These are phyloP conservation scores for Cryptococcus neoformans DNA, from an alignment of 1,284 basidiomycete species.

Conservation along the genomic window DNA sequence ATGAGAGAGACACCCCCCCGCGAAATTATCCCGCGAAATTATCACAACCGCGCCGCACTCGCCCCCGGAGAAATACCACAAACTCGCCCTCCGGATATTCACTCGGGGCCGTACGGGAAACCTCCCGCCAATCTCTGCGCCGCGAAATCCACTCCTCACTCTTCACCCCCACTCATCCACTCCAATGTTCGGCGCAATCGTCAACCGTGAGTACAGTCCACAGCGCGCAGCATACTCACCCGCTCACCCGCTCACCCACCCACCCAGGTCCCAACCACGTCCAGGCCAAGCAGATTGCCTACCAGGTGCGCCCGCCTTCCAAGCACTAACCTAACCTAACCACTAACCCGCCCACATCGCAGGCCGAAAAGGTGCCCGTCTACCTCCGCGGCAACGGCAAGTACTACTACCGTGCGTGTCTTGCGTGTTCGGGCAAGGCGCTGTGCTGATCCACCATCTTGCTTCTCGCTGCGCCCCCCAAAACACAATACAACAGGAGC, in stretches of 20 bases:
- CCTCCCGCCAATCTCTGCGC: not conserved
- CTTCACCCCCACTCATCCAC: slow-evolving; percentile 3
- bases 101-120: not conserved
- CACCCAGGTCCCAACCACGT: slow-evolving; percentile 34
- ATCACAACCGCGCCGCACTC: not conserved
- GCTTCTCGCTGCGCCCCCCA: too few species aligned
- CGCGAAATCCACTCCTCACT: not conserved
- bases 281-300: slow-evolving; percentile 41
- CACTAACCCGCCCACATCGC: slow-evolving; percentile 7
- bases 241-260: slow-evolving; percentile 10
- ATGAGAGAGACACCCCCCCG: not conserved
- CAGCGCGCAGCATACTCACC: too few species aligned
- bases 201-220: slow-evolving; percentile 41
- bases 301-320: slow-evolving; percentile 43
- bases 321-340: too few species aligned
- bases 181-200: slow-evolving; percentile 19
- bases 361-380: slow-evolving; percentile 34
- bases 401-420: slow-evolving; percentile 44
- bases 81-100: not conserved
- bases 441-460: not conserved
- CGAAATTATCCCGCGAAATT: slow-evolving; percentile 13
- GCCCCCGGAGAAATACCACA: not conserved
- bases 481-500: too few species aligned
- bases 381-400: slow-evolving; percentile 43
- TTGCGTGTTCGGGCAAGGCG: too few species aligned